Percentiles rank a stretch among this genome's conserved stretches.
These are phyloP conservation scores for Aureococcus anophagefferens DNA, from an alignment of 108 stramenopile genomes.

Conservation along the genomic window DNA sequence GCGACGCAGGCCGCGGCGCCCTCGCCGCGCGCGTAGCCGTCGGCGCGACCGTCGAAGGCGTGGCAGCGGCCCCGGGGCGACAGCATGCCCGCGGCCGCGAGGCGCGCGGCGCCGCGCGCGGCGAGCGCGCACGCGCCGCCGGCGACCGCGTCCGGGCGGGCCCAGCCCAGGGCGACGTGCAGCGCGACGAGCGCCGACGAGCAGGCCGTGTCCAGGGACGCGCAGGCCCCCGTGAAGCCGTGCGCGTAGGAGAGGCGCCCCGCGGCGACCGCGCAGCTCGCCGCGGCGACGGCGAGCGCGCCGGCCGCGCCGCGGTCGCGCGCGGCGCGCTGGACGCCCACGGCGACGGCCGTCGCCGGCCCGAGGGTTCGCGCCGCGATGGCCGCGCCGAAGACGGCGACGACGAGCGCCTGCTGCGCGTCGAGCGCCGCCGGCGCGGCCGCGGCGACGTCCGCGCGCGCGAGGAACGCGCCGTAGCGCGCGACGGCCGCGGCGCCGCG, in stretches of 20 bases:
- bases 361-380: too few relatives aligned
- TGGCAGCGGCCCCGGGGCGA: slow-evolving; percentile 7
- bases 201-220: neutral
- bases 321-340: too few relatives aligned
- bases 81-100: slow-evolving; percentile 10
- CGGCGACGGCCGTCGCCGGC: too few relatives aligned
- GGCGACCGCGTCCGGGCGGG: slow-evolving; percentile 2
- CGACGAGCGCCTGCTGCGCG: too few relatives aligned
- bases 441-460: too few relatives aligned
- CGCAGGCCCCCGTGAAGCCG: slow-evolving; percentile 7
- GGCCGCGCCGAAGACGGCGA: too few relatives aligned
- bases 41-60: slow-evolving; percentile 4
- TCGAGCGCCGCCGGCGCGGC: too few relatives aligned
- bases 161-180: neutral
- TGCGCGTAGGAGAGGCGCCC: slow-evolving; percentile 16
- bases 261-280: too few relatives aligned
- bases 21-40: slow-evolving; percentile 14
- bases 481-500: too few relatives aligned
- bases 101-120: neutral
- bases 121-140: slow-evolving; percentile 6
- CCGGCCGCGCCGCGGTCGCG: too few relatives aligned
- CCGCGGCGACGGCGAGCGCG: too few relatives aligned
- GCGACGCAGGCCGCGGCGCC: slow-evolving; percentile 14
- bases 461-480: too few relatives aligned
- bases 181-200: slow-evolving; percentile 18